Evolutionary conservation across 768 basidiomycete genomes (phyloP).

Genomic region (Butyriboletus loyo): DNA sequence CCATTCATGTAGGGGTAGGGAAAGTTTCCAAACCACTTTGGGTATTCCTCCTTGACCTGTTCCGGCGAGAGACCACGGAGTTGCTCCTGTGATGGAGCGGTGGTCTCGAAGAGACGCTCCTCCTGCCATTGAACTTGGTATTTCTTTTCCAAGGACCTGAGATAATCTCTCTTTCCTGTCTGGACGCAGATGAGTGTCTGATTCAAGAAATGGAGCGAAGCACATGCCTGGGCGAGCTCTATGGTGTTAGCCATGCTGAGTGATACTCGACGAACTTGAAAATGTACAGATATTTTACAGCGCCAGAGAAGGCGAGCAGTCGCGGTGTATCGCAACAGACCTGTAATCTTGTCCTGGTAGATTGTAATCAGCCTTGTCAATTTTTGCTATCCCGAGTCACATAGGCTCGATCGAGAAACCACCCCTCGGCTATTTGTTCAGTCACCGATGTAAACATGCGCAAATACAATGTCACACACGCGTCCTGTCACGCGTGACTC

Average conservation of each 20-base stretch:
- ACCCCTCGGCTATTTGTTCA: slow-evolving; percentile 6
- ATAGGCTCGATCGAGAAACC: slow-evolving; percentile 8
- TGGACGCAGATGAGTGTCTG: slow-evolving; percentile 32
- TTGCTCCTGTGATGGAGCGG: slow-evolving; percentile 71
- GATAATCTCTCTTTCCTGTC: slow-evolving; percentile 92
- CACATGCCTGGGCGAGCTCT: slow-evolving; percentile 56
- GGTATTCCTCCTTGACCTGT: slow-evolving; percentile 71
- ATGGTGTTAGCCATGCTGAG: slow-evolving; percentile 57
- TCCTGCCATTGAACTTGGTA: slow-evolving; percentile 82
- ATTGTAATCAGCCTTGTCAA: slow-evolving; percentile 21
- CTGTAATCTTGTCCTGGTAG: slow-evolving; percentile 24
- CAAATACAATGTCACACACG: slow-evolving; percentile 29
- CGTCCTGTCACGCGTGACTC: slow-evolving; percentile 32
- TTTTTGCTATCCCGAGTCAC: slow-evolving; percentile 21
- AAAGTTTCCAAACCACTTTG: slow-evolving; percentile 98
- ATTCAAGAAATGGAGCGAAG: not conserved
- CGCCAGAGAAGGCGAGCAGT: slow-evolving; percentile 28
- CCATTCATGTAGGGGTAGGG: slow-evolving; percentile 99
- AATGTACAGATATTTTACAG: slow-evolving; percentile 29
- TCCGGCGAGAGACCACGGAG: slow-evolving; percentile 58
- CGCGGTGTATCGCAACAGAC: slow-evolving; percentile 20
- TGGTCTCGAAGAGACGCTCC: slow-evolving; percentile 78
- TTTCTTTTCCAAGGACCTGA: slow-evolving; percentile 78
- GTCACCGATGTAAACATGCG: slow-evolving; percentile 12
- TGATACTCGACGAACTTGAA: slow-evolving; percentile 14